A percentile compares a stretch with the other conserved stretches of the same genome.
phyloP scores from a whole-genome alignment of 192 early-diverging fungal genomes.

The Backusella mclennaniae region DNA sequence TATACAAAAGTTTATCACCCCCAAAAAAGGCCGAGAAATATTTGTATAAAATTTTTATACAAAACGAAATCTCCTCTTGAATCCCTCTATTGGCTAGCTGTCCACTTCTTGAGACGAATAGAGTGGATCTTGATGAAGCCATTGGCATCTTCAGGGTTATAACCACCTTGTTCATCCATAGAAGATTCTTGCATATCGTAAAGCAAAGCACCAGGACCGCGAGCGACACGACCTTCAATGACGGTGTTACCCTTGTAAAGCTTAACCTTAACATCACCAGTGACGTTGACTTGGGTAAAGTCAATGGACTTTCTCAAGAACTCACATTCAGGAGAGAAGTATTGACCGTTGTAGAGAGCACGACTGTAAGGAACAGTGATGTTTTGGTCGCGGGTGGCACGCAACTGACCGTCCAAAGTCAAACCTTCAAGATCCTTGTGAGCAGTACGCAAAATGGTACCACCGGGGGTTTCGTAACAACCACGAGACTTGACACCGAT shows the following conservation, averaged over 20 bases:
- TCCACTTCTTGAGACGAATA: constrained; percentile 92
- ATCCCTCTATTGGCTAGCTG: neutral
- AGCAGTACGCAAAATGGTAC: constrained; percentile 92
- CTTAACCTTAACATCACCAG: constrained; percentile 92
- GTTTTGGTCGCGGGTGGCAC: constrained; percentile 90
- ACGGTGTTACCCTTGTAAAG: constrained; percentile 94
- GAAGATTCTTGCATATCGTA: constrained; percentile 96
- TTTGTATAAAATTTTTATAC: too few species aligned
- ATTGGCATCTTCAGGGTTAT: constrained; percentile 89
- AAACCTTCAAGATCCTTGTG: constrained; percentile 97
- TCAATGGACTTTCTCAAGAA: constrained; percentile 82
- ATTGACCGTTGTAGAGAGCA: constrained; percentile 92
- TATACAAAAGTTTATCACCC: too few species aligned
- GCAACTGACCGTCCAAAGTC: constrained; percentile 93
- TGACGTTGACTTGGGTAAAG: constrained; percentile 82
- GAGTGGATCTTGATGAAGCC: constrained; percentile 98
- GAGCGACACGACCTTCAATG: constrained; percentile 86
- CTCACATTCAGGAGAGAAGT: constrained; percentile 96
- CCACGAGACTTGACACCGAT: constrained; percentile 99
- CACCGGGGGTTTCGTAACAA: constrained; percentile 99
- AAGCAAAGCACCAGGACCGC: constrained; percentile 68
- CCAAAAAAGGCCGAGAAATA: too few species aligned
- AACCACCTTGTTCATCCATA: constrained; percentile 93
- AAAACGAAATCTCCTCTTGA: too few species aligned
- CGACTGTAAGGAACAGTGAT: constrained; percentile 75